A percentile compares a stretch with the other conserved stretches of the same genome.
These are phyloP conservation scores for Serendipita sp. DNA, from an alignment of 768 basidiomycete species.

Conservation along the genomic window DNA sequence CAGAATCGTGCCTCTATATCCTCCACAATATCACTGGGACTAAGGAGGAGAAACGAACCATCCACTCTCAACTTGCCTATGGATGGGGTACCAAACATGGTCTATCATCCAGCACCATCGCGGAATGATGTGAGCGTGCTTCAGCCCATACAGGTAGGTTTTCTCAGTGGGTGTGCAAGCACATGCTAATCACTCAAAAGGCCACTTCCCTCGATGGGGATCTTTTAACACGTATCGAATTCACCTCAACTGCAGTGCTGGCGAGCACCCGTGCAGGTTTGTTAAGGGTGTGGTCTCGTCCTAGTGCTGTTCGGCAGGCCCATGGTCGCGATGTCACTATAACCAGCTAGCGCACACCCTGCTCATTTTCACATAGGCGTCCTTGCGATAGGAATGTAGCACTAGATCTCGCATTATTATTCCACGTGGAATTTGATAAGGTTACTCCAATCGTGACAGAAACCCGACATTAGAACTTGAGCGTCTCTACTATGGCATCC, in stretches of 20 bases:
- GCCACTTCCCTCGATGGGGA: slow-evolving; percentile 71
- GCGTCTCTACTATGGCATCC: slow-evolving; percentile 70
- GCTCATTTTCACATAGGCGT: no score
- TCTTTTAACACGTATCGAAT: slow-evolving; percentile 53
- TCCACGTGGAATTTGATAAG: no score
- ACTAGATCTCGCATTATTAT: no score
- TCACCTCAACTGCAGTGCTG: slow-evolving; percentile 62
- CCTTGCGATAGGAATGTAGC: no score
- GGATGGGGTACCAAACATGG: slow-evolving; percentile 26
- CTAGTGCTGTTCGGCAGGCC: not conserved
- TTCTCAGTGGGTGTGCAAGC: not conserved
- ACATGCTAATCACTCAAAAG: slow-evolving; percentile 22
- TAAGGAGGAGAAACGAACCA: slow-evolving; percentile 38
- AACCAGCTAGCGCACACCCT: not conserved
- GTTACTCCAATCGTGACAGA: no score
- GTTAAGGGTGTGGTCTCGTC: slow-evolving; percentile 53
- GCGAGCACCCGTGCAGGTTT: slow-evolving; percentile 64
- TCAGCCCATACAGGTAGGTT: slow-evolving; percentile 70
- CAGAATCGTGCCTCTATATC: slow-evolving; percentile 64
- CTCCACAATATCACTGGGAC: slow-evolving; percentile 57
- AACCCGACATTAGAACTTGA: slow-evolving; percentile 27
- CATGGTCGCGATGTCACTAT: not conserved
- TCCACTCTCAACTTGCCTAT: slow-evolving; percentile 40
- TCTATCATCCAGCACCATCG: slow-evolving; percentile 79
- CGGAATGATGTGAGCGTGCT: slow-evolving; percentile 79